A percentile compares a stretch with the other conserved stretches of the same genome.
Conservation (phyloP, 176 grass and related monocot species). For the Avena eriantha region DNA sequence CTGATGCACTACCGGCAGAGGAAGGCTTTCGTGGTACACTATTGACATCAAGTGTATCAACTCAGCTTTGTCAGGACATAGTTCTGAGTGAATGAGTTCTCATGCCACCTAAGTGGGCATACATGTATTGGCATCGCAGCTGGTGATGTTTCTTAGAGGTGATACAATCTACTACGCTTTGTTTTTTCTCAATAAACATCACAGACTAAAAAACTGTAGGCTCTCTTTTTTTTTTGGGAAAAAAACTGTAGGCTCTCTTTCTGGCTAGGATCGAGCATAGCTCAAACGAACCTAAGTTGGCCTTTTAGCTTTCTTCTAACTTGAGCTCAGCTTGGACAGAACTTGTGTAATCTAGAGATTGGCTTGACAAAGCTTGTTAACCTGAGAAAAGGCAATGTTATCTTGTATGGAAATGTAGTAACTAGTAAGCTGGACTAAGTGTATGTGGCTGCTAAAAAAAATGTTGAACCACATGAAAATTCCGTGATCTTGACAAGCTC, state of each 20-base stretch:
- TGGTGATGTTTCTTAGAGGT: constrained; percentile 51
- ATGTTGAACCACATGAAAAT: neutral
- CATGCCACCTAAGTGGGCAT: constrained; percentile 5
- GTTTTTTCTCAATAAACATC: neutral
- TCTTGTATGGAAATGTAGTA: neutral
- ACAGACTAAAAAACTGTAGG: neutral
- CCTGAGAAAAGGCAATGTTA: neutral
- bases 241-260: neutral
- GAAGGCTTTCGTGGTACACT: constrained; percentile 97
- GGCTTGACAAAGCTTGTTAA: neutral
- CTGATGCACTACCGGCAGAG: constrained; percentile 56
- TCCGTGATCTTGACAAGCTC: neutral
- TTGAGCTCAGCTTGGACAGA: neutral
- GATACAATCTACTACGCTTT: constrained; percentile 23
- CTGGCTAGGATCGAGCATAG: neutral
- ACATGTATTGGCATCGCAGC: neutral
- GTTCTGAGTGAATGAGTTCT: constrained; percentile 50
- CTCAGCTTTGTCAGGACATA: constrained; percentile 59
- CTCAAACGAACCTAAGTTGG: neutral
- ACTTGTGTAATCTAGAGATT: neutral
- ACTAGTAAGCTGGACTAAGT: constrained; percentile 3
- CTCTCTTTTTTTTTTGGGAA: too few relatives aligned
- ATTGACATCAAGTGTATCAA: constrained; percentile 71
- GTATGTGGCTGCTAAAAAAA: neutral
- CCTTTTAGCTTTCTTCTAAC: neutral